Evolutionary conservation across 2,329 filamentous ascomycete species (phyloP), one percentile per base, ranked within the genome.

Genomic region (Aspergillus ibericus): DNA sequence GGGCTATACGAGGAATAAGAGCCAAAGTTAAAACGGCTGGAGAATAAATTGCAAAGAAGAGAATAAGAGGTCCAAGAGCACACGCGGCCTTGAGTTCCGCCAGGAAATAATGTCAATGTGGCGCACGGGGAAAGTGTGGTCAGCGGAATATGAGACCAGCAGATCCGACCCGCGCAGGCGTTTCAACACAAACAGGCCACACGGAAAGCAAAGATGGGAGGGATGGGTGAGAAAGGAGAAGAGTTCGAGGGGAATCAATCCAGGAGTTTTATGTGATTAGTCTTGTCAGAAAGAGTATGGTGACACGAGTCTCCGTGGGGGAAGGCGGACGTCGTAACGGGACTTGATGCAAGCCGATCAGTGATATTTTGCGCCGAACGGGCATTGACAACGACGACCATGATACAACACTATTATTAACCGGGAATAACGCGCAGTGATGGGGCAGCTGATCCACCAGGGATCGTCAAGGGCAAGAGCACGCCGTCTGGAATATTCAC

Each of bases 401-500:
- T 13, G 22, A 16, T 47, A 27, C 44, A 48, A 27, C 44, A 48
- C 25, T 29, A 48, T 48, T 48, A 48, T 48, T 32, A 53, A 53
- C 38, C 25, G 36, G 51, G 38, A 29, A 53, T 10, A 53, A 53
- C 36, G 29, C 51, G 51, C 51, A 53, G 51, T 36, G 36, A 53
- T 53, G 51, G 36, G 51, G 51, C 51, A 53, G 51, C 51, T 59
- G 62, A 59, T 62, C 67, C 67, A 70, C 68, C 53, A 59, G 59
- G 53, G 66, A 70, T 70, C 66, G 59, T 62, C 60, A 62, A 61
- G 48, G 53, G 46, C 57, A 56, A 53, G 53, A 48, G 42, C 22
- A 53, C 48, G 36, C 36, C 51, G 51, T 53, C 36, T 53, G 15
- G 40, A 49, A 55, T 29, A 18, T 47, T 35, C 47, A 18, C 48